phyloP scores from a whole-genome alignment of 2,329 filamentous ascomycete genomes.

The Aureobasidium sp. region DNA sequence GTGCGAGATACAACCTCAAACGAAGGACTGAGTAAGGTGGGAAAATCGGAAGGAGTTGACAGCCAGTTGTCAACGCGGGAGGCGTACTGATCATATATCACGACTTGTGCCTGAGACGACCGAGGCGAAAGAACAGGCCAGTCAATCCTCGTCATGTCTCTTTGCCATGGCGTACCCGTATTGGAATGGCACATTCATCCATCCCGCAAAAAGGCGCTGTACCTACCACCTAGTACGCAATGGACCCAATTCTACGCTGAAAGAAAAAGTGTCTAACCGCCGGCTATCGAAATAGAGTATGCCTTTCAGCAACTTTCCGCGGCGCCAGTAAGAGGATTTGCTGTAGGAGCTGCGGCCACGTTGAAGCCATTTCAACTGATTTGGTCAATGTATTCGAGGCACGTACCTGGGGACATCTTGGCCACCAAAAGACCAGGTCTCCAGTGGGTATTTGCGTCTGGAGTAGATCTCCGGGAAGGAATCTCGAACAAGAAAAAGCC shows the following conservation, averaged over 20 bases:
- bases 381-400: not conserved
- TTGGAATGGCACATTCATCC: too few relatives aligned
- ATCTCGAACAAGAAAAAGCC: conserved; percentile 11
- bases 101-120: too few relatives aligned
- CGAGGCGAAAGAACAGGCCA: too few relatives aligned
- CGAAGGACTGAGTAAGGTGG: not conserved
- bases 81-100: not conserved
- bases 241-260: too few relatives aligned
- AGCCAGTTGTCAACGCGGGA: not conserved
- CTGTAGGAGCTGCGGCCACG: conserved; percentile 8
- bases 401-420: conserved; percentile 7
- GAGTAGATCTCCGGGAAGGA: not conserved
- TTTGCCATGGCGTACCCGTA: not conserved
- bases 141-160: conserved; percentile 8
- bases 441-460: not conserved
- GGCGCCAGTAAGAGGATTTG: too few relatives aligned
- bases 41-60: not conserved
- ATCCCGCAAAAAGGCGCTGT: too few relatives aligned
- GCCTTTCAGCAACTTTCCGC: not conserved
- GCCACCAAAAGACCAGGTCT: not conserved
- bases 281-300: conserved; percentile 3
- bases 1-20: not conserved
- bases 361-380: not conserved
- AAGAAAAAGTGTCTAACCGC: not conserved
- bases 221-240: not conserved